Evolutionary conservation across 1,284 basidiomycete species (phyloP), one percentile per base, ranked within the genome.

Genomic region (Phylloboletellus chloephorus): DNA sequence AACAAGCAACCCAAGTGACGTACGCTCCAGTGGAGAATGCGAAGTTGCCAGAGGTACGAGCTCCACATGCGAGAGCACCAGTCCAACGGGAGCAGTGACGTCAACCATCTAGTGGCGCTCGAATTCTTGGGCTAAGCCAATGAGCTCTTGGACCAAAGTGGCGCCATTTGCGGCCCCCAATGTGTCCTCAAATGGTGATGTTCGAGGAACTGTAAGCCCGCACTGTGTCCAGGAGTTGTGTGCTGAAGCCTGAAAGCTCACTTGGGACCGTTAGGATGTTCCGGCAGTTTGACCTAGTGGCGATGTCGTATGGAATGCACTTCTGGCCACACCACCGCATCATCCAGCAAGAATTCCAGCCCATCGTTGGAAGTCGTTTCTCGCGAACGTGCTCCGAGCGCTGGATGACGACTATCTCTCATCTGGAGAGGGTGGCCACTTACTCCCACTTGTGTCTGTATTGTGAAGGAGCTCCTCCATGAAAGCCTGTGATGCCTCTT

Each of bases 131-230:
- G 29, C 8, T 15, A 9, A 16, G 29, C 29, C 16, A 31, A 19
- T 16, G 29, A 31, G 3, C 29, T 31, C 29, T 31, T 31, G 7
- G 29, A 31, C 10, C 29, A 15, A 17, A 7, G 29, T 17, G 29
- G 32, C 7, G 7, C 22, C 10, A 11, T 12, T 6, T 25, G 7
- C 7, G 22, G n/a, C 13, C 11, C 20, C 12, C 48, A n/a, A n/a
- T n/a, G n/a, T n/a, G 57, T n/a, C 50, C 53, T 2, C 45, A 44
- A 7, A 25, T 43, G 25, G 22, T 43, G 15, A 36, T 44, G 31
- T 21, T 36, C 24, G 25, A 26, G 11, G 34, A 24, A 26, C 31
- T 23, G 31, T 31, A 22, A 33, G 37, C n/a, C 29, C 4, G 8
- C n/a, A n/a, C n/a, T n/a, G n/a, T n/a, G n/a, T n/a, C n/a, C n/a